phyloP scores from a whole-genome alignment of 2,329 filamentous ascomycete genomes.

The Cladosporium sp. region DNA sequence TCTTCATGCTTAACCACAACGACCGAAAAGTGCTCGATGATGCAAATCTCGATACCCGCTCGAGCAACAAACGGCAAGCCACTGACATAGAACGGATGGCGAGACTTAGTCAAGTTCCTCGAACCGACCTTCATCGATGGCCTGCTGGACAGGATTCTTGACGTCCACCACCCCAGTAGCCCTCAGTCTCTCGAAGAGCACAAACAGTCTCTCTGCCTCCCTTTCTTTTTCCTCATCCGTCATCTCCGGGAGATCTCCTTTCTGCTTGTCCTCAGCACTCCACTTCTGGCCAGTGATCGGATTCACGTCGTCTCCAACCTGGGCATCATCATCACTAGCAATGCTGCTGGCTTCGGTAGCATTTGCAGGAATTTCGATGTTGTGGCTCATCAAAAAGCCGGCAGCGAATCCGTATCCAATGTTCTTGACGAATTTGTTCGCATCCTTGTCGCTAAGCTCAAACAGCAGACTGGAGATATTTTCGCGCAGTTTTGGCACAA shows the following conservation, averaged over 20 bases:
- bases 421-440: slow-evolving; percentile 77
- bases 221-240: slow-evolving; percentile 86
- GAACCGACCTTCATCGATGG: slow-evolving; percentile 65
- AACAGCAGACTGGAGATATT: slow-evolving; percentile 78
- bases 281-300: slow-evolving; percentile 79
- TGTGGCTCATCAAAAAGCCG: slow-evolving; percentile 81
- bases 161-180: slow-evolving; percentile 72
- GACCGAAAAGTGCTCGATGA: no score
- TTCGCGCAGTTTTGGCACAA: slow-evolving; percentile 67
- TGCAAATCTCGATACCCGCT: no score
- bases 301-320: slow-evolving; percentile 54
- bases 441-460: slow-evolving; percentile 77
- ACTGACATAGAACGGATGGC: no score
- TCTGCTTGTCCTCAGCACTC: slow-evolving; percentile 22
- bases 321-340: slow-evolving; percentile 17
- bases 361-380: slow-evolving; percentile 69
- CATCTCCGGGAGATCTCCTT: slow-evolving; percentile 71
- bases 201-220: slow-evolving; percentile 85
- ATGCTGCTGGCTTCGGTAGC: slow-evolving; percentile 53
- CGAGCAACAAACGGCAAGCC: no score
- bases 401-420: slow-evolving; percentile 94
- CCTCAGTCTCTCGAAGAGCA: slow-evolving; percentile 78
- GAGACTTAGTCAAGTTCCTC: slow-evolving; percentile 54
- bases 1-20: no score
- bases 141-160: slow-evolving; percentile 72